A percentile compares a stretch with the other conserved stretches of the same genome.
phyloP scores from a whole-genome alignment of 352 stramenopile species.

The Blastocystis sp. region DNA sequence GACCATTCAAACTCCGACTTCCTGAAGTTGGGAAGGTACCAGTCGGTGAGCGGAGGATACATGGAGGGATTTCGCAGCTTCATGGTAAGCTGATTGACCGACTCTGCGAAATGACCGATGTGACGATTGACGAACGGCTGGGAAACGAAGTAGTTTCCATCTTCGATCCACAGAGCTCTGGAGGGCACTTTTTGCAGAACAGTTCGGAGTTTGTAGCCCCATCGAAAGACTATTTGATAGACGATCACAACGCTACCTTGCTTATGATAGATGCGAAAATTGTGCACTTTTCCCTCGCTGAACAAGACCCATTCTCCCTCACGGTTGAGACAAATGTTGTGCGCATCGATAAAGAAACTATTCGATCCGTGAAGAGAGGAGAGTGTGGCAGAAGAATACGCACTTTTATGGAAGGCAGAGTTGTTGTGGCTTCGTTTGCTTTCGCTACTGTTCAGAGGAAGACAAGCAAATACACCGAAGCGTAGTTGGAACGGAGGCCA shows the following conservation, averaged over 20 bases:
- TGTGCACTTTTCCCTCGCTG: not conserved
- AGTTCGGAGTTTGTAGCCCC: not conserved
- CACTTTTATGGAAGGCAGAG: not conserved
- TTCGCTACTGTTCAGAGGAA: not conserved
- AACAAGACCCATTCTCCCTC: not conserved
- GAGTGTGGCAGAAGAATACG: not conserved
- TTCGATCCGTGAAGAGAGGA: not conserved
- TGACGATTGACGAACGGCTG: not conserved
- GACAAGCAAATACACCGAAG: not conserved
- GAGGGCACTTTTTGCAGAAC: not conserved
- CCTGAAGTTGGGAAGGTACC: not conserved
- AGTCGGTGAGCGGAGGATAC: not conserved
- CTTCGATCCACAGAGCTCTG: not conserved
- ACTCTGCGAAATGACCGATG: not conserved
- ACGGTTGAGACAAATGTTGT: not conserved
- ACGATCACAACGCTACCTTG: not conserved
- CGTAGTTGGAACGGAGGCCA: not conserved
- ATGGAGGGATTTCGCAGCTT: not conserved
- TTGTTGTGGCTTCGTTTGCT: not conserved
- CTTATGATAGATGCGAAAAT: not conserved
- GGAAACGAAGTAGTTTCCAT: not conserved
- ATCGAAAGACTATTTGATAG: constrained; percentile 2
- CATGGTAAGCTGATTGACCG: not conserved
- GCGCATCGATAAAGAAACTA: not conserved
- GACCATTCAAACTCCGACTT: constrained; percentile 2